These are phyloP conservation scores for Cryomyces minteri DNA, from an alignment of 495 filamentous ascomycete genomes.

Conservation along the genomic window DNA sequence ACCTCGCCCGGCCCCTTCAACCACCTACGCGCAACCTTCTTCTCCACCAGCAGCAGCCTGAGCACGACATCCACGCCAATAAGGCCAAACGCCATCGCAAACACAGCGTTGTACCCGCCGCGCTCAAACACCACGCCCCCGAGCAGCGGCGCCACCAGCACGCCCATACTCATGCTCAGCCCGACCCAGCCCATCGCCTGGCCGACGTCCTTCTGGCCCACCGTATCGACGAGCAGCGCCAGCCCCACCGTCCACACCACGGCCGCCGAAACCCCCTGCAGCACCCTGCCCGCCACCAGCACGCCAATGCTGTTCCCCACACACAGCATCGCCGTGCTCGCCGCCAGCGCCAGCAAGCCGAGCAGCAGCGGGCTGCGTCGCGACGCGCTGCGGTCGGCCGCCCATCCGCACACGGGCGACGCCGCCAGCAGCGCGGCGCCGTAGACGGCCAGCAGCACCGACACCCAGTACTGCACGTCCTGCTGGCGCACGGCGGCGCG, in stretches of 20 bases:
- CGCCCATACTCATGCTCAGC: slow-evolving; percentile 47
- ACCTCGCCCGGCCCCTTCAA: background rate
- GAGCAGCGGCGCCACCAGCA: slow-evolving; percentile 55
- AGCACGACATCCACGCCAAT: slow-evolving; percentile 12
- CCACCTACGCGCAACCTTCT: slow-evolving; percentile 56
- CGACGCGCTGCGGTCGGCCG: slow-evolving; percentile 50
- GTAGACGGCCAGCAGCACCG: slow-evolving; percentile 63
- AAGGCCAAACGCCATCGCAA: slow-evolving; percentile 14
- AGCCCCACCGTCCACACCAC: slow-evolving; percentile 68
- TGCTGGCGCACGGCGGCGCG: slow-evolving; percentile 23
- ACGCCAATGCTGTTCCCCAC: slow-evolving; percentile 50
- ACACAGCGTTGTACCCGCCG: slow-evolving; percentile 14
- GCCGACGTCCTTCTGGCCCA: slow-evolving; percentile 45
- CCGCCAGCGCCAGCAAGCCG: slow-evolving; percentile 51
- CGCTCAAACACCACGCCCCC: slow-evolving; percentile 58
- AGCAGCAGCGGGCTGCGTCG: slow-evolving; percentile 50
- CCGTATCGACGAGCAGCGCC: slow-evolving; percentile 79
- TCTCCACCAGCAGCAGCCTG: slow-evolving; percentile 37
- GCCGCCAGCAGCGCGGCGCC: slow-evolving; percentile 50
- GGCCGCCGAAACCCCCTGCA: slow-evolving; percentile 61
- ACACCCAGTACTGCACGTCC: slow-evolving; percentile 50
- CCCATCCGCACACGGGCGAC: slow-evolving; percentile 26
- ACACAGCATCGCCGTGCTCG: slow-evolving; percentile 54
- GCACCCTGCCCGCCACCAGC: slow-evolving; percentile 47
- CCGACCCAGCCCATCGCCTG: slow-evolving; percentile 59